phyloP scores from a whole-genome alignment of 306 rosid genomes.

The Trifolium subterraneum region DNA sequence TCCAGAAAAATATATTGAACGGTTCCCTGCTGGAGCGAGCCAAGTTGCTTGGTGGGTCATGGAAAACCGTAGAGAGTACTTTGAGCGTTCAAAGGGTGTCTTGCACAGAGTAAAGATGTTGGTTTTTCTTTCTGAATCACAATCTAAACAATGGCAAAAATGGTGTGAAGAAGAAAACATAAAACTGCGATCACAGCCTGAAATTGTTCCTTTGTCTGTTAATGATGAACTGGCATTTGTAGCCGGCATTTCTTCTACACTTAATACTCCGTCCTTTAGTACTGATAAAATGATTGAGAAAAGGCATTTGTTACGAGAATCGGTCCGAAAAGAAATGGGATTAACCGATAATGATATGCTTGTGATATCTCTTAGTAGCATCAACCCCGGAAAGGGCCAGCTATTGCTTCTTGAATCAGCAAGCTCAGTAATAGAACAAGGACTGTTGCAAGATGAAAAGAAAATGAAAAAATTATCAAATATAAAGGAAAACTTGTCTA shows the following conservation, averaged over 20 bases:
- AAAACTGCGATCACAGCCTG: conserved; percentile 78
- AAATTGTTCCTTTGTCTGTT: conserved; percentile 78
- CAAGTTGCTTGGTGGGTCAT: conserved; percentile 99
- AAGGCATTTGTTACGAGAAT: conserved; percentile 69
- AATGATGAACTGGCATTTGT: conserved; percentile 94
- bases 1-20: conserved; percentile 83
- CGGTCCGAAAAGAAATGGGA: conserved; percentile 87
- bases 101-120: conserved; percentile 81
- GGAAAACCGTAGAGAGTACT: conserved; percentile 96
- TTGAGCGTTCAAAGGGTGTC: conserved; percentile 81
- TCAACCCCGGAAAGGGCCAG: conserved; percentile 97
- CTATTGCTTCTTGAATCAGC: conserved; percentile 85
- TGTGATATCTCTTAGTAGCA: conserved; percentile 88
- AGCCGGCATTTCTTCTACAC: conserved; percentile 87
- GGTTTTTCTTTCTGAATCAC: conserved; percentile 81
- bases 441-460: conserved; percentile 46
- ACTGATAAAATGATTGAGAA: conserved; percentile 80
- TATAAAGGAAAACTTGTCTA: conserved; percentile 50
- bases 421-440: conserved; percentile 55
- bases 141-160: conserved; percentile 82
- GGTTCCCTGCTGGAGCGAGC: conserved; percentile 95
- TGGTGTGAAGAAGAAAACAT: conserved; percentile 94
- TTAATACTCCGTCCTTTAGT: conserved; percentile 81
- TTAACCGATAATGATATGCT: conserved; percentile 81
- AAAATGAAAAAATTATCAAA: conserved; percentile 47